Base-by-base conservation (phyloP, 2,329 filamentous ascomycete species). In the Fusarium concolor region DNA sequence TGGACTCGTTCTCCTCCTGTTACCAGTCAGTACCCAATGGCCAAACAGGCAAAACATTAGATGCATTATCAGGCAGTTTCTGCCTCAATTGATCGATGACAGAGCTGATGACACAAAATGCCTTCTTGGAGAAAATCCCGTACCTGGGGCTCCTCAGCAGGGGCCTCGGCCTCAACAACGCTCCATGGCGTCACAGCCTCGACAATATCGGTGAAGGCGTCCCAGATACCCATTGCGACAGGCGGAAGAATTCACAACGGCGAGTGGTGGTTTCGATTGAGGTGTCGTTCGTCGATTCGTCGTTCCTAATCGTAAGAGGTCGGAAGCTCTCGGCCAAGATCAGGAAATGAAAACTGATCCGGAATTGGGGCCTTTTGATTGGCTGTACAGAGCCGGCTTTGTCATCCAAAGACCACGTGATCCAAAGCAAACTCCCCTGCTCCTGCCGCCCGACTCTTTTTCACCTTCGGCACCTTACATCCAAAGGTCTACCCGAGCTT, bases 181-280 rank as follows among this genome's bases (percentile, higher is more conserved):
- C 82, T 83, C 88, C 88, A 90, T 78, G 88, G 88, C 81, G 85
- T 83, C 72, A 86, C 87, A 67, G 87, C 87, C 81, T 89, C 87
- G 76, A 89, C 81, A 77, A 90, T 82, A 77, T 90, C 88, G 76
- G 83, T 84, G 76, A 89, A 84, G 72, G 85, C 81, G 79, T 90
- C 87, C 86, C 87, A 90, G 82, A 90, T 84, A 83, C 87, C 88
- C 88, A 90, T 90, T 80, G 79, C 80, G 82, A 79, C 76, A 73
- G 75, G 68, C 75, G 74, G 71, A 71, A 74, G 63, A 55, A 75
- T 77, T 77, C 76, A 78, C 78, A 80, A 78, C 79, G 80, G 77
- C 75, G 76, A 77, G 78, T 79, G 75, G 78, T 79, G 74, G 75
- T 77, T 77, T 76, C 72, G 71, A 72, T 74, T 75, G 75, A 72